A percentile compares a stretch with the other conserved stretches of the same genome.
phyloP scores from a whole-genome alignment of 495 filamentous ascomycete genomes.

The Penicillium antarcticum region DNA sequence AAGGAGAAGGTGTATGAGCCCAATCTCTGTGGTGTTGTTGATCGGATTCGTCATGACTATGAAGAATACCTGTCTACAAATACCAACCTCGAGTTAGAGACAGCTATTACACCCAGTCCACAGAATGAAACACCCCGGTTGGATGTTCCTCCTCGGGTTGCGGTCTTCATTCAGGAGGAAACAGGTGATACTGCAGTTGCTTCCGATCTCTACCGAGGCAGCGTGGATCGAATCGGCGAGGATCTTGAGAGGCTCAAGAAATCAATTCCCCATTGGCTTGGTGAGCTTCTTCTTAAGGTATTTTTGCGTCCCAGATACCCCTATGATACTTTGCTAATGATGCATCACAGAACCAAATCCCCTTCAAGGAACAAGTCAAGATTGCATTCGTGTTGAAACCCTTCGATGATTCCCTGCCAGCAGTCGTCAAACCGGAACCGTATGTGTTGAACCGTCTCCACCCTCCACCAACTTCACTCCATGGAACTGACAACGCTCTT shows the following conservation, averaged over 20 bases:
- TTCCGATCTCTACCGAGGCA: constrained; percentile 87
- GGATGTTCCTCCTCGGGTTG: constrained; percentile 72
- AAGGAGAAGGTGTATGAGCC: constrained; percentile 78
- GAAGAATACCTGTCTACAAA: constrained; percentile 62
- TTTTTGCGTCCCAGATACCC: not conserved
- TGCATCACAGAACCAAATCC: constrained; percentile 65
- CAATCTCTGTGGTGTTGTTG: constrained; percentile 76
- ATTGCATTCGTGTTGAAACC: constrained; percentile 88
- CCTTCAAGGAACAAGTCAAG: constrained; percentile 89
- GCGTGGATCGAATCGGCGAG: constrained; percentile 68
- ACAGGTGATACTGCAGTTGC: constrained; percentile 82
- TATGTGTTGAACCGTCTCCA: constrained; percentile 18
- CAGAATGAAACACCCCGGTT: constrained; percentile 83
- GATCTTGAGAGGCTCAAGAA: constrained; percentile 84
- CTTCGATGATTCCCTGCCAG: constrained; percentile 71
- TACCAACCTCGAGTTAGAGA: constrained; percentile 52
- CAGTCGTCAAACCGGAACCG: constrained; percentile 60
- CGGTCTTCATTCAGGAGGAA: constrained; percentile 94
- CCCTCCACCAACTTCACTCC: not conserved
- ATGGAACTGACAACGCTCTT: constrained; percentile 9
- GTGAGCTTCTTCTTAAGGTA: constrained; percentile 80
- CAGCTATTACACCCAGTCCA: constrained; percentile 70
- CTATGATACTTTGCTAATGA: not conserved
- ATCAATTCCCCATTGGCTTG: constrained; percentile 84
- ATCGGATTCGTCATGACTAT: constrained; percentile 74